Evolutionary conservation across 225 moss, liverwort and hornwort species (phyloP), one percentile per base, ranked within the genome.

Genomic region (Marchantia polymorpha): DNA sequence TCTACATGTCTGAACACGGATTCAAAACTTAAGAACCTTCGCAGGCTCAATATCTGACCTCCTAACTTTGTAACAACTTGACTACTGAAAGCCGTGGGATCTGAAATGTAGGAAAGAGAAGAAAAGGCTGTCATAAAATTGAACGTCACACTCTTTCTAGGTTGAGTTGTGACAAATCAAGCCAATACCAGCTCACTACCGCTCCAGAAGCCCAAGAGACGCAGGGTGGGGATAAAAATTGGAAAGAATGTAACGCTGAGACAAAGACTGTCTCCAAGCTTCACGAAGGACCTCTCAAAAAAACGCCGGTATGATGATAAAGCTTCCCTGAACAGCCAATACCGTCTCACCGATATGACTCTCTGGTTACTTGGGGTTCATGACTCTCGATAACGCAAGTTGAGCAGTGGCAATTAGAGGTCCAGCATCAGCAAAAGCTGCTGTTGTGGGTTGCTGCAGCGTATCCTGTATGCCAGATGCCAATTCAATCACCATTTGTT

Each of bases 391-490:
- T 64, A 96, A 91, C 8, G 94, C 91, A 84, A 94, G 94, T 12
- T 84, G 77, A 30, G 96, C 94, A 67, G 85, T 83, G 8, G 86
- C 92, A 66, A 96, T 15, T 7, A 96, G 91, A 67, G 91, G 89
- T 13, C 89, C 94, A 66, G 66, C 80, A 74, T 92, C 88, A 22
- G 91, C 92, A 73, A 89, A 86, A 17, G 90, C 91, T 64, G 90
- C 96, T 17, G 89, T 84, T 17, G 89, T 78, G 56, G 92, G 82
- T 59, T 93, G 91, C 76, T 92, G 86, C 46, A 94, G 77, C 11
- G 94, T 92, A 85, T 94, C 89, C 66, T 90, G 92, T 79, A 96
- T 91, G 8, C 90, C 84, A 30, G 90, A 90, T 31, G 96, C 94
- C 73, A 96, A 81, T 74, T 94, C 92, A 48, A 94, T 86, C 13